phyloP scores from a whole-genome alignment of 768 basidiomycete genomes.

The Mycena sanguinolenta region DNA sequence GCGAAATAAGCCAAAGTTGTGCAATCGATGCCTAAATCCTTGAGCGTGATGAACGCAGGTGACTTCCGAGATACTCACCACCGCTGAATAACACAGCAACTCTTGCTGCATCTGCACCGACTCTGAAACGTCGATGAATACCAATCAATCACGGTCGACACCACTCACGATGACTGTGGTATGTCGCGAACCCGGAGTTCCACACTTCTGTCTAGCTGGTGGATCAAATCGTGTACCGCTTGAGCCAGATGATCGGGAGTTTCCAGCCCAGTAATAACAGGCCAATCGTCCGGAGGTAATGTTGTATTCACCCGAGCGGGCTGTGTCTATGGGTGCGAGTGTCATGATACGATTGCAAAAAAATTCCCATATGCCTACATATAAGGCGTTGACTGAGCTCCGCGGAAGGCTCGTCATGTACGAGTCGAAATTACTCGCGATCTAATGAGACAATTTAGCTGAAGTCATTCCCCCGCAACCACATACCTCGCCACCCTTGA shows the following conservation, averaged over 20 bases:
- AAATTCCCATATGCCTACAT: conserved; percentile 13
- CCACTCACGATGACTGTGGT: conserved; percentile 59
- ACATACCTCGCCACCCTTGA: conserved; percentile 34
- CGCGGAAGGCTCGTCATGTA: conserved; percentile 23
- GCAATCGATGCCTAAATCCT: conserved; percentile 82
- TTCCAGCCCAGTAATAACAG: conserved; percentile 49
- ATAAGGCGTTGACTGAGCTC: conserved; percentile 12
- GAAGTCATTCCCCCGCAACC: neutral
- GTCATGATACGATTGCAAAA: neutral
- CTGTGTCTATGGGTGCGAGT: conserved; percentile 53
- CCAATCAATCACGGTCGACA: conserved; percentile 11
- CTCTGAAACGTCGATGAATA: conserved; percentile 30
- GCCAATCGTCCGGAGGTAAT: conserved; percentile 60
- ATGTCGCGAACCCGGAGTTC: conserved; percentile 77
- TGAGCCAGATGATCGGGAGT: conserved; percentile 59
- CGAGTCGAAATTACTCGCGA: conserved; percentile 33
- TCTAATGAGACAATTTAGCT: conserved; percentile 13
- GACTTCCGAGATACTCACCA: conserved; percentile 11
- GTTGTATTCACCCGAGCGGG: conserved; percentile 59
- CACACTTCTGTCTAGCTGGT: conserved; percentile 75
- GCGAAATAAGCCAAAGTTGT: conserved; percentile 87
- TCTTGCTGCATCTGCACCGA: conserved; percentile 58
- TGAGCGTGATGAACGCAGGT: neutral
- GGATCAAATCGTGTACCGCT: conserved; percentile 65
- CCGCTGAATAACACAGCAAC: conserved; percentile 95